Percentiles rank a stretch among this genome's conserved stretches.
phyloP scores from a whole-genome alignment of 2,329 filamentous ascomycete genomes.

The Aspergillus candidus region DNA sequence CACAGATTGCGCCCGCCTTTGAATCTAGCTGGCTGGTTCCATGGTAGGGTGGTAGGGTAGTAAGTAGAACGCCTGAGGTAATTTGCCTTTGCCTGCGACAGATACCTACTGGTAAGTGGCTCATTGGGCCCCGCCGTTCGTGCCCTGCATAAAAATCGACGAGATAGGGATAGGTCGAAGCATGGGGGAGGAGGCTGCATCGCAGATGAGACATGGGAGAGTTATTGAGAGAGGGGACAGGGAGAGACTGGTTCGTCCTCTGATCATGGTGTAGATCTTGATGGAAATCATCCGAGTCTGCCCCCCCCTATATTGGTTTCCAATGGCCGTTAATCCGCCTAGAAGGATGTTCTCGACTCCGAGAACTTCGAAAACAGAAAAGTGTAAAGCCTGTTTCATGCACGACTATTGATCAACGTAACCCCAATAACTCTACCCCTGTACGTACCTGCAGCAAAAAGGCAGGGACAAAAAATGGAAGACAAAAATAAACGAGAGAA shows the following conservation, averaged over 20 bases:
- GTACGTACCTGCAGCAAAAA: too few species aligned
- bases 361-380: neutral
- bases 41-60: too few species aligned
- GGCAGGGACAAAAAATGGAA: too few species aligned
- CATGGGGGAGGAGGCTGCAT: conserved; percentile 6
- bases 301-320: neutral
- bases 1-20: too few species aligned
- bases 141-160: conserved; percentile 12
- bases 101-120: conserved; percentile 6
- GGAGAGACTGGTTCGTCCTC: conserved; percentile 2
- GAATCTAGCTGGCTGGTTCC: too few species aligned
- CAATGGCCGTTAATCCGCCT: neutral
- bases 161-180: conserved; percentile 11
- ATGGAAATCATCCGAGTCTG: conserved; percentile 6
- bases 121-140: neutral
- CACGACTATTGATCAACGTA: too few species aligned
- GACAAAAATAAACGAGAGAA: too few species aligned
- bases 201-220: conserved; percentile 12
- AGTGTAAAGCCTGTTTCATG: too few species aligned
- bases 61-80: too few species aligned
- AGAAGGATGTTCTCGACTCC: neutral
- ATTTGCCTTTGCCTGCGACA: conserved; percentile 1
- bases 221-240: neutral
- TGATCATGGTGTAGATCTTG: conserved; percentile 5
- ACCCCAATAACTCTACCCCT: too few species aligned